Evolutionary conservation across 257 asterid species (phyloP), one percentile per base, ranked within the genome.

Genomic region (Nicotiana noctiflora): DNA sequence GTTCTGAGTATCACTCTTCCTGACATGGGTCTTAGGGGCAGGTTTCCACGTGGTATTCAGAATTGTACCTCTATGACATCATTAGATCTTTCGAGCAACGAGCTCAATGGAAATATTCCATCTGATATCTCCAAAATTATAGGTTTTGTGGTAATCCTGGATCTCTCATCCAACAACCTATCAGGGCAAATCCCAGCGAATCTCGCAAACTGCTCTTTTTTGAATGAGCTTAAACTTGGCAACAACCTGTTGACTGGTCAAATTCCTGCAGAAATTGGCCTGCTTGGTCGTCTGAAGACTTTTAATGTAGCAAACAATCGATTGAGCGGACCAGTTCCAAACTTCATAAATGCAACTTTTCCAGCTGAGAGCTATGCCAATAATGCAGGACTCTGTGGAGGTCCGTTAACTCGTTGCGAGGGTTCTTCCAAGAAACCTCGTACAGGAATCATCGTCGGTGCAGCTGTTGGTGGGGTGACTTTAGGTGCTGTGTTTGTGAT

Each of bases 21-120:
- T 0, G 87, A 83, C 84, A 93, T 93, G 97, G 91, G 94, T 15
- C 98, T 94, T 76, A 79, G 76, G 89, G 98, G 98, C 8, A 88
- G 76, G 82, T 94, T 93, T 84, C 98, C 98, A 1, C 78, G 72
- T 3, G 98, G 97, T 13, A 70, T 94, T 25, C 8, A 32, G 6
- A 65, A 79, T 14, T 94, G 98, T 80, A 6, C 86, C 23, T 85
- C 98, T 66, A 75, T 93, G 89, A 94, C 96, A 1, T 92, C 95
- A 76, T 86, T 94, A 66, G 96, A 94, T 84, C 93, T 94, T 81
- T 94, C 98, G 5, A 77, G 88, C 86, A 94, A 94, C 89, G 57
- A 57, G 3, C 76, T 94, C 46, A 34, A 34, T 25, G 98, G 98
- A 29, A 57, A 2, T 27, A 87, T 94, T 76, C 97, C 98, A 8